Evolutionary conservation across 345 rosid species (phyloP).

Genomic region (Boechera divaricarpa): DNA sequence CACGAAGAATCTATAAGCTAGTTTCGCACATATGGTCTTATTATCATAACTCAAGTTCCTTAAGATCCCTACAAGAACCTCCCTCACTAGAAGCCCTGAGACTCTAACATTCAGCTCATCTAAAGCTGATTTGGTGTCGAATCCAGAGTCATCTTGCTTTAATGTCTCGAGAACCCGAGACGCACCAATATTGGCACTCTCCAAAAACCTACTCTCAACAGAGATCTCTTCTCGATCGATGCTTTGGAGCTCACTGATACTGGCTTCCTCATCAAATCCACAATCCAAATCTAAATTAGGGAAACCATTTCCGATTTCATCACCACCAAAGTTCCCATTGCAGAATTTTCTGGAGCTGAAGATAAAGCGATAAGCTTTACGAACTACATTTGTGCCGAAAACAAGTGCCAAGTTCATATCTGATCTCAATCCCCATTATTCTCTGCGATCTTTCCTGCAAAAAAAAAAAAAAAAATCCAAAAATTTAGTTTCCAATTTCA

Average conservation of each 20-base stretch:
- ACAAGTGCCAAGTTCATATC: conserved; percentile 60
- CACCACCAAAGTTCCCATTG: conserved; percentile 45
- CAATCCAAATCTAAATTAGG: conserved; percentile 44
- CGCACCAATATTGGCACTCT: conserved; percentile 55
- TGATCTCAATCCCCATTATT: conserved; percentile 53
- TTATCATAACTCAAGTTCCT: conserved; percentile 52
- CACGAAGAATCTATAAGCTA: conserved; percentile 74
- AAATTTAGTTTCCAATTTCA: neutral
- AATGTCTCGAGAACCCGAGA: conserved; percentile 62
- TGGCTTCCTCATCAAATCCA: conserved; percentile 38
- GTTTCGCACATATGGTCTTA: conserved; percentile 63
- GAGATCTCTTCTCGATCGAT: conserved; percentile 14
- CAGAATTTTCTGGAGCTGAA: conserved; percentile 54
- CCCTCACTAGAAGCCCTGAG: conserved; percentile 77
- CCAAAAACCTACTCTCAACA: conserved; percentile 46
- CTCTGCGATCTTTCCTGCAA: conserved; percentile 40
- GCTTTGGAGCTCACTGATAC: conserved; percentile 36
- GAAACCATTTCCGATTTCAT: conserved; percentile 51
- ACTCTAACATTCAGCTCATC: conserved; percentile 64
- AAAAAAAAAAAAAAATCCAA: neutral
- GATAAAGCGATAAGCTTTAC: conserved; percentile 44
- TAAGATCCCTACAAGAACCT: conserved; percentile 76
- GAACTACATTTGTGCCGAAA: conserved; percentile 53
- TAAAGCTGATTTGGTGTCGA: conserved; percentile 54
- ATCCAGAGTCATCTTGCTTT: conserved; percentile 66